Evolutionary conservation across 495 filamentous ascomycete genomes (phyloP).

Genomic region (Astrocystis sublimbata): DNA sequence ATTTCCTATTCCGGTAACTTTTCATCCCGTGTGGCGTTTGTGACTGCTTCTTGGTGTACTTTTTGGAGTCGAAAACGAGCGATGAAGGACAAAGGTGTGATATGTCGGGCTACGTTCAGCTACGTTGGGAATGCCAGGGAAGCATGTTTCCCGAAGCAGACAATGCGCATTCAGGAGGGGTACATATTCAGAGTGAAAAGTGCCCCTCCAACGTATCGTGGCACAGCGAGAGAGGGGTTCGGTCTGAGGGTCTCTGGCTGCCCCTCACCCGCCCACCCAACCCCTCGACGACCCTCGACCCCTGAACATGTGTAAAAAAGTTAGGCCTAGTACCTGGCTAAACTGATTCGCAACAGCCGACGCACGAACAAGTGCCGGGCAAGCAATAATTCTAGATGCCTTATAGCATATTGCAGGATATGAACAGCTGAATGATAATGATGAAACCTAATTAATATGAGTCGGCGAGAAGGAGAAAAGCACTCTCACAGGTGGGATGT

Average conservation of each 20-base stretch:
- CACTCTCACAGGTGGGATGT: not conserved
- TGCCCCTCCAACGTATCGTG: not conserved
- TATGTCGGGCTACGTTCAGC: not conserved
- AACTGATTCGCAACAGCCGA: conserved; percentile 11
- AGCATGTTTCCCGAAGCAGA: not conserved
- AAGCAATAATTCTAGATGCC: not conserved
- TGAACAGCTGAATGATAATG: not conserved
- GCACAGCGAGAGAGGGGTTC: not conserved
- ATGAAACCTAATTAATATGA: conserved; percentile 9
- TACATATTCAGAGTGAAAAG: not conserved
- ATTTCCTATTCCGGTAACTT: conserved; percentile 8
- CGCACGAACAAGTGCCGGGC: conserved; percentile 6
- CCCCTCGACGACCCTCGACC: no score
- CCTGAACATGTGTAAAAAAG: not conserved
- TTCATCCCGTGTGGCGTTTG: not conserved
- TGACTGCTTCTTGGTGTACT: not conserved
- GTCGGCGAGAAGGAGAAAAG: not conserved
- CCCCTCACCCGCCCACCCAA: not conserved
- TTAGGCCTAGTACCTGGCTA: not conserved
- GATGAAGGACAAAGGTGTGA: not conserved
- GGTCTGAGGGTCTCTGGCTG: no score
- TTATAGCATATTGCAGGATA: not conserved
- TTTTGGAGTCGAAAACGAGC: not conserved
- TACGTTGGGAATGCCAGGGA: not conserved
- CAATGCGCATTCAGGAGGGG: not conserved